A percentile compares a stretch with the other conserved stretches of the same genome.
Evolutionary conservation across 257 asterid genomes (phyloP).

Genomic region (Leptodermis oblonga): DNA sequence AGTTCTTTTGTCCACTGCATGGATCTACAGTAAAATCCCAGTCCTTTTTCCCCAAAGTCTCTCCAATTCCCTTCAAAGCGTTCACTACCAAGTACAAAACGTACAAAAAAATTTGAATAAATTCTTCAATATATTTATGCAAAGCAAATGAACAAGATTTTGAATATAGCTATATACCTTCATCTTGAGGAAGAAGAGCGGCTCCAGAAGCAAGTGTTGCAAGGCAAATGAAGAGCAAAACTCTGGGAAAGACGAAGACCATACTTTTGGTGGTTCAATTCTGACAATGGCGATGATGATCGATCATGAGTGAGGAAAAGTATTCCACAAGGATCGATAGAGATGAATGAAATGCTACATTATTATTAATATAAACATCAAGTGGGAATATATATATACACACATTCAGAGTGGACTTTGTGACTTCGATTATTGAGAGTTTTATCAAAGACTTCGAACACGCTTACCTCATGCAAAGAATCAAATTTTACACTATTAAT

Average conservation of each 20-base stretch:
- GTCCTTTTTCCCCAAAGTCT: constrained; percentile 38
- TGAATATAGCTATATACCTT: constrained; percentile 18
- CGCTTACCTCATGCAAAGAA: no score
- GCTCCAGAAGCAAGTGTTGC: constrained; percentile 27
- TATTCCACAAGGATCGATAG: no score
- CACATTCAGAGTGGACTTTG: no score
- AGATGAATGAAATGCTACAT: constrained; percentile 2
- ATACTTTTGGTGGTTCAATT: background rate
- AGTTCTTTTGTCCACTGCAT: constrained; percentile 40
- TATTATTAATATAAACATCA: background rate
- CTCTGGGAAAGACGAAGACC: constrained; percentile 19
- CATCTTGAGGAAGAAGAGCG: constrained; percentile 29
- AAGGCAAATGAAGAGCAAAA: constrained; percentile 21
- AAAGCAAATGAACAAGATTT: background rate
- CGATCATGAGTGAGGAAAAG: background rate
- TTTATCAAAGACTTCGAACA: no score
- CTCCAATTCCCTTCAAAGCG: constrained; percentile 37
- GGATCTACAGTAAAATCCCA: constrained; percentile 64
- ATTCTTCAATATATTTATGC: background rate
- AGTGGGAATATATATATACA: no score
- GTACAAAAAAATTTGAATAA: background rate
- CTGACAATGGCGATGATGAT: background rate
- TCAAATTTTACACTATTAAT: no score
- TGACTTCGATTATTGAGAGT: no score
- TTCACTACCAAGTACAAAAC: constrained; percentile 22